Percentiles rank a stretch among this genome's conserved stretches.
These are phyloP conservation scores for Ascobolus immersus DNA, from an alignment of 495 filamentous ascomycete genomes.

Conservation along the genomic window DNA sequence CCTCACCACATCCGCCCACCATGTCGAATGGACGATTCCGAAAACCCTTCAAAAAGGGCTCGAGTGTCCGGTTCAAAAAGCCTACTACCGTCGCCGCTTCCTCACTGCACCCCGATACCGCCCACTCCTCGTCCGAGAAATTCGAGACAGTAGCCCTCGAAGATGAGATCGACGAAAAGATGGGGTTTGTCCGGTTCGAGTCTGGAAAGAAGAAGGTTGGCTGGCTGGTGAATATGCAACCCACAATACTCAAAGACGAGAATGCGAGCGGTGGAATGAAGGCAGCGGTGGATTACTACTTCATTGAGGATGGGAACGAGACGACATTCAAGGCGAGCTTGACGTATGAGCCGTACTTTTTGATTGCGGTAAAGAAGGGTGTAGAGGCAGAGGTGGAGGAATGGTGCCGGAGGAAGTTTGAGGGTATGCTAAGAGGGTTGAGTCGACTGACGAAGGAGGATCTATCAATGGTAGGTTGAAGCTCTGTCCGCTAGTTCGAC, in stretches of 20 bases:
- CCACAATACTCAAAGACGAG: conserved; percentile 59
- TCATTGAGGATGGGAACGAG: conserved; percentile 81
- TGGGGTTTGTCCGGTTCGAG: conserved; percentile 85
- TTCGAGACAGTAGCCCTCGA: conserved; percentile 61
- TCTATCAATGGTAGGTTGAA: conserved; percentile 34
- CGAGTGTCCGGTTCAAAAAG: conserved; percentile 15
- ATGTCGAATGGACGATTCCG: too few species aligned
- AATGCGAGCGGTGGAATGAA: conserved; percentile 50
- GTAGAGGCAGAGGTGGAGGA: conserved; percentile 82
- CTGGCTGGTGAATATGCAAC: conserved; percentile 85
- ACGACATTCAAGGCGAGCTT: conserved; percentile 87
- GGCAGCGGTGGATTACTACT: conserved; percentile 88
- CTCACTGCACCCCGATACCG: conserved; percentile 48
- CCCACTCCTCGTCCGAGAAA: conserved; percentile 62
- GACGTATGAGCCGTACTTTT: conserved; percentile 89
- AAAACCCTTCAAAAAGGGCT: too few species aligned
- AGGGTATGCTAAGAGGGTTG: conserved; percentile 57
- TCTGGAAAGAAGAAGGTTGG: conserved; percentile 62
- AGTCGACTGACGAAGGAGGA: conserved; percentile 74
- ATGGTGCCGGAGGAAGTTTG: conserved; percentile 60
- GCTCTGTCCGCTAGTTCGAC: not conserved
- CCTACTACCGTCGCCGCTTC: conserved; percentile 54
- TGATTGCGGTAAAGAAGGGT: conserved; percentile 69
- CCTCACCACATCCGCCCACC: too few species aligned
- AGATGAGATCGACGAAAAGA: conserved; percentile 72